Percentiles rank a stretch among this genome's conserved stretches.
phyloP scores from a whole-genome alignment of 805 yeast species.

The Teunomyces gatunensis region DNA sequence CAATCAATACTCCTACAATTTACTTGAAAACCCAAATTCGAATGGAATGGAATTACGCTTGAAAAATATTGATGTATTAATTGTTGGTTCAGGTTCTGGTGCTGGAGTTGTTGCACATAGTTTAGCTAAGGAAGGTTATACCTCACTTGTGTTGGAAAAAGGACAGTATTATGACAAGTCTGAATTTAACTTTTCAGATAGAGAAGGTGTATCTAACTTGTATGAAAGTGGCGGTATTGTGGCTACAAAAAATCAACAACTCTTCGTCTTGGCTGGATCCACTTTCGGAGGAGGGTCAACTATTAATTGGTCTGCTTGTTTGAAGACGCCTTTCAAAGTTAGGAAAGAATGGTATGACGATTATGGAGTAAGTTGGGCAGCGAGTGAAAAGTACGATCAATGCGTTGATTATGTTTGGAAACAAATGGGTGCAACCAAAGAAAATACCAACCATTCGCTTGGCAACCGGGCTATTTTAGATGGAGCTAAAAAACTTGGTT shows the following conservation, averaged over 20 bases:
- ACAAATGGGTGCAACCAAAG: slow-evolving; percentile 47
- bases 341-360: slow-evolving; percentile 51
- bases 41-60: slow-evolving; percentile 30
- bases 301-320: slow-evolving; percentile 56
- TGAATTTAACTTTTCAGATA: slow-evolving; percentile 37
- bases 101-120: slow-evolving; percentile 53
- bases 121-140: slow-evolving; percentile 41
- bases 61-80: slow-evolving; percentile 42
- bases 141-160: slow-evolving; percentile 48
- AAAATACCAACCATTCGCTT: slow-evolving; percentile 40
- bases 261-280: slow-evolving; percentile 46
- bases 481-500: slow-evolving; percentile 46
- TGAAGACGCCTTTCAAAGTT: slow-evolving; percentile 48
- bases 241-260: slow-evolving; percentile 30
- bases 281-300: slow-evolving; percentile 60
- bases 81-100: slow-evolving; percentile 54
- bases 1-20: slow-evolving; percentile 18
- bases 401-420: slow-evolving; percentile 46
- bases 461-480: slow-evolving; percentile 44
- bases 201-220: slow-evolving; percentile 30
- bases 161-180: slow-evolving; percentile 41
- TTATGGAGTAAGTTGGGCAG: slow-evolving; percentile 47
- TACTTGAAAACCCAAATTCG: slow-evolving; percentile 28
- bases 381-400: slow-evolving; percentile 38
- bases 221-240: slow-evolving; percentile 42